Percentiles rank a stretch among this genome's conserved stretches.
Conservation (phyloP, 305 asterid genomes). For the Fraxinus velutina region DNA sequence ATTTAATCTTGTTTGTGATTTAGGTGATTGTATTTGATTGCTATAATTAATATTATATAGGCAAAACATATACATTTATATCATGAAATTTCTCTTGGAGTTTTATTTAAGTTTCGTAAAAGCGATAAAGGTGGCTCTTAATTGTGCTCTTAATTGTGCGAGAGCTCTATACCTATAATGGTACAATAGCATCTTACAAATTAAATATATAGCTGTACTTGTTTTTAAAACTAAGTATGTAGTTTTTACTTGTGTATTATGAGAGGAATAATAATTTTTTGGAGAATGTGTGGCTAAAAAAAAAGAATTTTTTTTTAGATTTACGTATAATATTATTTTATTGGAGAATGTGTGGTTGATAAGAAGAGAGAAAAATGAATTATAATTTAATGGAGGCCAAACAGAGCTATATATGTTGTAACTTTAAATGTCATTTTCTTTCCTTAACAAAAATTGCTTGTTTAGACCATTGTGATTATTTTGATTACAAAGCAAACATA, state of each 20-base stretch:
- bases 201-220: not conserved
- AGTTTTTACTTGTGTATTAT: not conserved
- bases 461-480: not conserved
- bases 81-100: not conserved
- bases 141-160: not conserved
- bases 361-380: not conserved
- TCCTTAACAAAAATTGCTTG: not conserved
- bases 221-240: not conserved
- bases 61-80: not conserved
- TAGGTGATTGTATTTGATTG: not conserved
- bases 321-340: not conserved
- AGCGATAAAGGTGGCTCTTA: not conserved
- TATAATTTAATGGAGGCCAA: not conserved
- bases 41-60: not conserved
- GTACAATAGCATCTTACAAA: not conserved
- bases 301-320: not conserved
- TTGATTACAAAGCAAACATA: constrained; percentile 5
- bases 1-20: not conserved
- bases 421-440: not conserved
- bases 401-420: not conserved
- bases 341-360: not conserved
- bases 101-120: not conserved
- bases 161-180: not conserved
- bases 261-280: too few species aligned
- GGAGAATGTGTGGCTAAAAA: not conserved